Evolutionary conservation across 2,329 filamentous ascomycete species (phyloP).

Genomic region (Colletotrichum zoysiae): DNA sequence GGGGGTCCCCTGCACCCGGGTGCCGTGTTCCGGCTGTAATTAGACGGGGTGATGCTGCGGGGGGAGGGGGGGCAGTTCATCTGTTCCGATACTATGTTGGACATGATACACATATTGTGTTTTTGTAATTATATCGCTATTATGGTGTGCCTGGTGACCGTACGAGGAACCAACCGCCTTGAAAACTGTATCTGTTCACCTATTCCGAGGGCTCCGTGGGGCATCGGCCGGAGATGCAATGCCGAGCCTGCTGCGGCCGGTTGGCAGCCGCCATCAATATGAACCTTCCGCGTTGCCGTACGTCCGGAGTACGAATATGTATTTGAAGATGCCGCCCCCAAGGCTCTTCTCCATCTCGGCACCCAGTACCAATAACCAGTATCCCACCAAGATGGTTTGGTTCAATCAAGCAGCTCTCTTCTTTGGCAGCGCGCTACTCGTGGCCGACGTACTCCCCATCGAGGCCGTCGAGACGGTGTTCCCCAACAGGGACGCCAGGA

Average conservation of each 20-base stretch:
- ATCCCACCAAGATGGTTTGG: conserved; percentile 20
- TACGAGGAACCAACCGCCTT: too few relatives aligned
- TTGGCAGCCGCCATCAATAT: conserved; percentile 12
- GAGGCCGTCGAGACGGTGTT: conserved; percentile 34
- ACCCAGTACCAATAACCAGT: neutral
- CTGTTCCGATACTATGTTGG: neutral
- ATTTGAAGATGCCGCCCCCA: conserved; percentile 15
- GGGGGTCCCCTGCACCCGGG: conserved; percentile 17
- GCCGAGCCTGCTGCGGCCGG: conserved; percentile 1
- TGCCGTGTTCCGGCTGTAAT: neutral
- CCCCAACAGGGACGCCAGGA: conserved; percentile 13
- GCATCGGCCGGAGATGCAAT: neutral
- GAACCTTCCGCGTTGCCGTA: conserved; percentile 8
- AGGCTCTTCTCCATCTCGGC: neutral
- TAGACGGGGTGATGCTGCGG: neutral
- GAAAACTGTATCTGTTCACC: too few relatives aligned
- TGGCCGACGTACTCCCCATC: conserved; percentile 30
- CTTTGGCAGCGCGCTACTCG: conserved; percentile 30
- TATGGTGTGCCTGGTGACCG: too few relatives aligned
- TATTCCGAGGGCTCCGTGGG: neutral
- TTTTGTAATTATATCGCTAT: too few relatives aligned
- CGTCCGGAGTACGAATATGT: neutral
- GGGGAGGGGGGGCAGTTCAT: conserved; percentile 14
- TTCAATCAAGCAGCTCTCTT: conserved; percentile 27
- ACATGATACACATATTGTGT: too few relatives aligned